A percentile compares a stretch with the other conserved stretches of the same genome.
phyloP scores from a whole-genome alignment of 202 grass and related monocot genomes.

The Panicum hallii region DNA sequence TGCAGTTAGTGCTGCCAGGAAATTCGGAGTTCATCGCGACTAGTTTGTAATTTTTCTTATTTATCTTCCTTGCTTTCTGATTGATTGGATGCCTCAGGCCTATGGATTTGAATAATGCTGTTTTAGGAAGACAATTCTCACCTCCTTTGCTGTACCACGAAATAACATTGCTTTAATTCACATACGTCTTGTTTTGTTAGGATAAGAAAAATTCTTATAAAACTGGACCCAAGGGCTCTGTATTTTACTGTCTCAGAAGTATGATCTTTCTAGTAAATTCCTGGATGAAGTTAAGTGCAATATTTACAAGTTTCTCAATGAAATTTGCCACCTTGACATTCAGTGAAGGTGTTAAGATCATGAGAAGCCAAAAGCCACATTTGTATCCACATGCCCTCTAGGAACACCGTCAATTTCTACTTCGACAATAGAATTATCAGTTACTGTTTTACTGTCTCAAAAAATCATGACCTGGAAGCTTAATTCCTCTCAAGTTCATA shows the following conservation, averaged over 20 bases:
- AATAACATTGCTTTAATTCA: neutral
- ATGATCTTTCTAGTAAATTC: neutral
- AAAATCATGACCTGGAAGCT: neutral
- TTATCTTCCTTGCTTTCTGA: neutral
- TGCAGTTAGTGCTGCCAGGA: too few relatives aligned
- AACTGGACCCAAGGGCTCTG: neutral
- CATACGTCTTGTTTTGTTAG: neutral
- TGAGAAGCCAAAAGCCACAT: neutral
- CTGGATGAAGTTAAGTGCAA: neutral
- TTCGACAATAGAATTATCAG: neutral
- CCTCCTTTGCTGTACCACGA: neutral
- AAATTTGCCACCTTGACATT: neutral
- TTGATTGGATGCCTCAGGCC: neutral
- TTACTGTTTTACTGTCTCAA: too few relatives aligned
- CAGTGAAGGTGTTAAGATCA: neutral
- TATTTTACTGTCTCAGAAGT: neutral
- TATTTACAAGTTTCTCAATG: neutral
- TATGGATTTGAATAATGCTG: neutral
- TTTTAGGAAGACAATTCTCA: neutral
- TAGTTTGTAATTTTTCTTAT: too few relatives aligned
- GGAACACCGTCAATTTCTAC: neutral
- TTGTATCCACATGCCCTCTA: neutral
- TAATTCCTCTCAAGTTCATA: slow-evolving; percentile 16
- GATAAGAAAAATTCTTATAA: neutral
- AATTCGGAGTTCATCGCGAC: too few relatives aligned